A percentile compares a stretch with the other conserved stretches of the same genome.
These are phyloP conservation scores for Ceratocystis cacaofunesta DNA, from an alignment of 2,329 filamentous ascomycete genomes.

Conservation along the genomic window DNA sequence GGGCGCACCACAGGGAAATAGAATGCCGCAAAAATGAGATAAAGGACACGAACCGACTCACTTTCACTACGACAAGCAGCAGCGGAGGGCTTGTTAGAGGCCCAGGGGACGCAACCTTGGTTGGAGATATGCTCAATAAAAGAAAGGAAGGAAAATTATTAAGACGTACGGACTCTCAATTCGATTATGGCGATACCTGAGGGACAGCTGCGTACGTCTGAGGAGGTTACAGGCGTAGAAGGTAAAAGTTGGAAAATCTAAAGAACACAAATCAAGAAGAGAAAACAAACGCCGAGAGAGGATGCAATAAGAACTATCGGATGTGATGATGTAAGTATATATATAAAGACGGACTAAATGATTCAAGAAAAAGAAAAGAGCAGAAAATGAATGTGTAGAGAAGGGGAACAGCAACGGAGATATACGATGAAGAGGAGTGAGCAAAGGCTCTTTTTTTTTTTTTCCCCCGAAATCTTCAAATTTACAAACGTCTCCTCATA, in stretches of 20 bases:
- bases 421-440: not conserved
- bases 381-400: not conserved
- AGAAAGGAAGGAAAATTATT: not conserved
- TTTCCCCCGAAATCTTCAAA: not conserved
- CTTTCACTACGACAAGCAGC: not conserved
- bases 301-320: not conserved
- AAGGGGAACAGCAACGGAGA: not conserved
- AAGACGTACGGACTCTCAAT: not conserved
- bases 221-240: not conserved
- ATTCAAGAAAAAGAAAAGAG: not conserved
- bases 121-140: not conserved
- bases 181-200: not conserved
- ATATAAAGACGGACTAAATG: not conserved
- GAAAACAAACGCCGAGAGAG: not conserved
- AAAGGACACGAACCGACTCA: not conserved
- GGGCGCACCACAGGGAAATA: not conserved
- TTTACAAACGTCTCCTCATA: not conserved
- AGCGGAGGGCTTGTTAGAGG: not conserved
- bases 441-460: not conserved
- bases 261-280: not conserved
- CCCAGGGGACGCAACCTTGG: not conserved
- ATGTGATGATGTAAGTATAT: not conserved
- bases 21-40: not conserved
- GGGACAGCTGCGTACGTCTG: not conserved
- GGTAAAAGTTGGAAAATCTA: not conserved